phyloP scores from a whole-genome alignment of 1,139 yeast genomes.

The Petasospora rhodanensis region DNA sequence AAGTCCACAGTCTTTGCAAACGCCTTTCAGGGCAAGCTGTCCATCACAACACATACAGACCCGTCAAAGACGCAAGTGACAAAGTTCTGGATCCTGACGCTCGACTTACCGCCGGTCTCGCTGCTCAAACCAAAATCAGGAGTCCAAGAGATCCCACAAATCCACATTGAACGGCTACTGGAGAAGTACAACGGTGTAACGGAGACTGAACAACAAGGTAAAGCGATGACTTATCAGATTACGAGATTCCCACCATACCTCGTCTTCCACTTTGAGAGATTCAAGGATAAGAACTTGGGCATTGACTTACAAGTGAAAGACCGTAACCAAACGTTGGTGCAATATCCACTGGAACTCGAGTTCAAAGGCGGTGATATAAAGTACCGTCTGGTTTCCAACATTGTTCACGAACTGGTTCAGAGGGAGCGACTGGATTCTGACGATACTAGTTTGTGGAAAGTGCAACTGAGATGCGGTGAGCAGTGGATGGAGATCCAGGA shows the following conservation, averaged over 20 bases:
- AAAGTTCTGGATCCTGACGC: slow-evolving; percentile 51
- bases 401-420: slow-evolving; percentile 39
- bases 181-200: slow-evolving; percentile 40
- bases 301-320: slow-evolving; percentile 34
- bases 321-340: slow-evolving; percentile 62
- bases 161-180: slow-evolving; percentile 42
- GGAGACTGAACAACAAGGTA: slow-evolving; percentile 30
- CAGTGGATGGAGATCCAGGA: slow-evolving; percentile 61
- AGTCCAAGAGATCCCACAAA: slow-evolving; percentile 45
- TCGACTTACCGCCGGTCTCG: slow-evolving; percentile 57
- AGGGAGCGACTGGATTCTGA: slow-evolving; percentile 26
- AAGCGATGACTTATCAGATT: slow-evolving; percentile 32
- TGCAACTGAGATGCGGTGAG: slow-evolving; percentile 43
- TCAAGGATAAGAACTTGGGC: slow-evolving; percentile 33
- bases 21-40: slow-evolving; percentile 51
- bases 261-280: slow-evolving; percentile 53
- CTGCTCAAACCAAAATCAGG: slow-evolving; percentile 44
- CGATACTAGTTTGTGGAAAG: slow-evolving; percentile 42
- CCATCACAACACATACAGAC: slow-evolving; percentile 27
- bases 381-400: slow-evolving; percentile 48
- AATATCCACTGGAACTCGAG: slow-evolving; percentile 41
- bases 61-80: slow-evolving; percentile 22
- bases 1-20: slow-evolving; percentile 23
- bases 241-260: slow-evolving; percentile 48
- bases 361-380: slow-evolving; percentile 18